phyloP scores from a whole-genome alignment of 2,329 filamentous ascomycete genomes.

The Ophiognomonia clavigignenti-juglandacearum region DNA sequence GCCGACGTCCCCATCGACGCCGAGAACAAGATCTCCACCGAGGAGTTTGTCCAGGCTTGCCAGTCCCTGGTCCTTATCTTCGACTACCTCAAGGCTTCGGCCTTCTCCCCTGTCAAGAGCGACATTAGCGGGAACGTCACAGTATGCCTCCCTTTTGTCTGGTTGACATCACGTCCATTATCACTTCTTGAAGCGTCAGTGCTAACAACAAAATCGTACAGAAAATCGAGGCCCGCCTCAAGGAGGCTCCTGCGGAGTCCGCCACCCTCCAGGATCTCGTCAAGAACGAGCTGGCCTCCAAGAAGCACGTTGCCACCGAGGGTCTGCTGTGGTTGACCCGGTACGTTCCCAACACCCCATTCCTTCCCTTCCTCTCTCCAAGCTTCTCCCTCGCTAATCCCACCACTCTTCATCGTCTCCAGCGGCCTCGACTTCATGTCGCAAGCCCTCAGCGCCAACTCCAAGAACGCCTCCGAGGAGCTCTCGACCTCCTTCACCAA shows the following conservation, averaged over 20 bases:
- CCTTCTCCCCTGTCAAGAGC: conserved; percentile 85
- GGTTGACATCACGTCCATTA: conserved; percentile 8
- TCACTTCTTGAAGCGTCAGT: not conserved
- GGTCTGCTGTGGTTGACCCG: conserved; percentile 87
- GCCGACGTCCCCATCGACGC: conserved; percentile 72
- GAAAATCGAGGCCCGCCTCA: conserved; percentile 86
- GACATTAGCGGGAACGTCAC: conserved; percentile 92
- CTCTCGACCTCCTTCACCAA: conserved; percentile 80
- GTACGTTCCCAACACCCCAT: conserved; percentile 41
- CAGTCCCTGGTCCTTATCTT: conserved; percentile 84
- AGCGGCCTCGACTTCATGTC: conserved; percentile 94
- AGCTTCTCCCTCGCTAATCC: no score
- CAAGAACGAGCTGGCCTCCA: conserved; percentile 80
- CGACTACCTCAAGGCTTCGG: conserved; percentile 62
- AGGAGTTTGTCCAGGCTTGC: conserved; percentile 84
- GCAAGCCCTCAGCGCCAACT: conserved; percentile 74
- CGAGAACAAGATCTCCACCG: conserved; percentile 71
- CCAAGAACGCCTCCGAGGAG: conserved; percentile 64
- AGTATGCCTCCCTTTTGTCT: conserved; percentile 56
- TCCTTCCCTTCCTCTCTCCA: no score
- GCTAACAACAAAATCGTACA: conserved; percentile 28
- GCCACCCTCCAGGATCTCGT: conserved; percentile 80
- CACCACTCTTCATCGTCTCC: no score
- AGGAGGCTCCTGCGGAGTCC: conserved; percentile 73
- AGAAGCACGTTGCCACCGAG: conserved; percentile 84